Evolutionary conservation across 2,329 filamentous ascomycete genomes (phyloP).

Genomic region (Penicillium paneum): DNA sequence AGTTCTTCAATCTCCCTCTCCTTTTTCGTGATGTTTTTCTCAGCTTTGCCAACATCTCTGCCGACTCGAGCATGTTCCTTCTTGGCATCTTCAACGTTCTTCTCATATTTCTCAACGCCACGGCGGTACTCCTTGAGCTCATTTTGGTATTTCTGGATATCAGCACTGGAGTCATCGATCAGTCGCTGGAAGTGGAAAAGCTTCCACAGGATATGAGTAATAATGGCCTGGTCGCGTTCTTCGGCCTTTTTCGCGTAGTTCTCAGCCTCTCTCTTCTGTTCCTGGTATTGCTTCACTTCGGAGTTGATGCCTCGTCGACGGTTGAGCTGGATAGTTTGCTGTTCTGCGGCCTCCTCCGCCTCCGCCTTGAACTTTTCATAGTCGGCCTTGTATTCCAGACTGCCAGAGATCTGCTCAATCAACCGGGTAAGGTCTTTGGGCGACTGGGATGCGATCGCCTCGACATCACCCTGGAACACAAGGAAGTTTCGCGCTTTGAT

Average conservation of each 20-base stretch:
- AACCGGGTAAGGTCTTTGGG: constrained; percentile 88
- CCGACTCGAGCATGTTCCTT: constrained; percentile 76
- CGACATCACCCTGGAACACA: constrained; percentile 97
- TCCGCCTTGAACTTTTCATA: constrained; percentile 89
- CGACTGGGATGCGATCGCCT: constrained; percentile 92
- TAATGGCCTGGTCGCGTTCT: constrained; percentile 84
- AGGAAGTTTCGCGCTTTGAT: constrained; percentile 98
- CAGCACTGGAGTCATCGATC: constrained; percentile 85
- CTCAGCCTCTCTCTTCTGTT: constrained; percentile 94
- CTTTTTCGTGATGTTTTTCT: constrained; percentile 78
- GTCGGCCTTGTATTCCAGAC: constrained; percentile 87
- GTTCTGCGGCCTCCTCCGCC: constrained; percentile 80
- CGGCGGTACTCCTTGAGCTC: constrained; percentile 90
- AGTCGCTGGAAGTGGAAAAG: constrained; percentile 90
- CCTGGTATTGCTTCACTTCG: constrained; percentile 95
- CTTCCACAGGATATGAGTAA: constrained; percentile 94
- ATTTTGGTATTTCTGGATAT: constrained; percentile 91
- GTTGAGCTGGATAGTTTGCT: constrained; percentile 83
- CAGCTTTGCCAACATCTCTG: constrained; percentile 74
- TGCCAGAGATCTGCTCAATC: constrained; percentile 97
- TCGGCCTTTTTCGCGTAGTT: constrained; percentile 87
- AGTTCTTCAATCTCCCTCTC: constrained; percentile 84
- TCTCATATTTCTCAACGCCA: constrained; percentile 80
- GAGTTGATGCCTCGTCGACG: constrained; percentile 91
- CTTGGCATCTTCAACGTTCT: constrained; percentile 73